Percentiles rank a stretch among this genome's conserved stretches.
Conservation (phyloP, 225 moss, liverwort and hornwort species). For the Physcomitrellopsis africana region DNA sequence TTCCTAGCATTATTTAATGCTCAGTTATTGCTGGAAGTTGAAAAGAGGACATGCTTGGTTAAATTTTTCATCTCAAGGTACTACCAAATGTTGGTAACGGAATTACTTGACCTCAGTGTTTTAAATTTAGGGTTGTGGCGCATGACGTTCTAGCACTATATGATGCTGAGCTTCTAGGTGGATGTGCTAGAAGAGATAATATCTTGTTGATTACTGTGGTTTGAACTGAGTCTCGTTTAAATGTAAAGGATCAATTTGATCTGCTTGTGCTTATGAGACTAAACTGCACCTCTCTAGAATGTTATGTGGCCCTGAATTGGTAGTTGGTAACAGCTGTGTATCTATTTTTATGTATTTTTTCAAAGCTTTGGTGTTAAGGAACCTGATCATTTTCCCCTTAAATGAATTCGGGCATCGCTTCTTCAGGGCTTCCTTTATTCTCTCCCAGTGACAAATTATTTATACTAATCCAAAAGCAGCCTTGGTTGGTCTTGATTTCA, state of each 20-base stretch:
- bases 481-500: background rate
- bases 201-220: too few relatives aligned
- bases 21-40: slow-evolving; percentile 21
- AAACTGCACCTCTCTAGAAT: too few relatives aligned
- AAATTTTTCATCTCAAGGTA: slow-evolving; percentile 24
- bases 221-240: too few relatives aligned
- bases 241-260: too few relatives aligned
- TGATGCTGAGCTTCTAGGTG: too few relatives aligned
- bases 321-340: slow-evolving; percentile 16
- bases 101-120: slow-evolving; percentile 6
- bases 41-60: slow-evolving; percentile 26
- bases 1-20: slow-evolving; percentile 33
- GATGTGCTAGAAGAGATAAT: too few relatives aligned
- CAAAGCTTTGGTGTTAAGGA: slow-evolving; percentile 14
- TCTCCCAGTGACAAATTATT: background rate
- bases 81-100: slow-evolving; percentile 6
- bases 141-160: too few relatives aligned
- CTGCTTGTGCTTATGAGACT: too few relatives aligned
- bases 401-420: background rate
- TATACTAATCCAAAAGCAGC: background rate
- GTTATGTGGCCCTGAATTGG: background rate
- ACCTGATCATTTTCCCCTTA: slow-evolving; percentile 24
- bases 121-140: slow-evolving; percentile 9
- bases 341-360: background rate
- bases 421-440: background rate